phyloP scores from a whole-genome alignment of 495 filamentous ascomycete genomes.

The Aspergillus carlsbadensis region DNA sequence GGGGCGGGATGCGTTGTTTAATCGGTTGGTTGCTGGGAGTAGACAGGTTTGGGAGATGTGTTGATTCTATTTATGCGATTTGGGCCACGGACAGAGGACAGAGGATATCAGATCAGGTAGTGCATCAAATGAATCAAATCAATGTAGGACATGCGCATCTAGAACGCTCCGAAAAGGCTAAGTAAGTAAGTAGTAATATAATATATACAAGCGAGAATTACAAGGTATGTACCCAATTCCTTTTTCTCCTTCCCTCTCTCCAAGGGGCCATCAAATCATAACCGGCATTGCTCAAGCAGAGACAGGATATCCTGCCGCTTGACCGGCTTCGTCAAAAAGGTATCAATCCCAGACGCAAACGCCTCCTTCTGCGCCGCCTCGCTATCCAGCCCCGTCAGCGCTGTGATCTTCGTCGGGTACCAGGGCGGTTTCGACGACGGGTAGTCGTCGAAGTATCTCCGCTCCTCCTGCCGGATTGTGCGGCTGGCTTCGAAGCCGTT shows the following conservation, averaged over 20 bases:
- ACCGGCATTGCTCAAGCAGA: conserved; percentile 3
- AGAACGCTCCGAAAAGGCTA: too few relatives aligned
- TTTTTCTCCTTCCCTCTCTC: too few relatives aligned
- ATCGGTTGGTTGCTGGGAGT: conserved; percentile 75
- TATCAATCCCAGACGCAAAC: conserved; percentile 35
- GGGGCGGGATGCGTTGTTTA: conserved; percentile 78
- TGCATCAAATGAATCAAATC: too few relatives aligned
- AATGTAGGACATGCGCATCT: too few relatives aligned
- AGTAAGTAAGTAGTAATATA: too few relatives aligned
- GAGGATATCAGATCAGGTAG: too few relatives aligned
- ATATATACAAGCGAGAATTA: too few relatives aligned
- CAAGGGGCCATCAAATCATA: too few relatives aligned
- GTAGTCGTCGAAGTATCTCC: conserved; percentile 34
- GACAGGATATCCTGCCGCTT: conserved; percentile 24
- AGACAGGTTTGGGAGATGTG: conserved; percentile 85
- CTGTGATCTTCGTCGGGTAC: conserved; percentile 26
- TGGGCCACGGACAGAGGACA: too few relatives aligned
- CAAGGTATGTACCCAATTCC: too few relatives aligned
- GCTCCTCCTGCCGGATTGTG: conserved; percentile 63
- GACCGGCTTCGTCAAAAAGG: conserved; percentile 41
- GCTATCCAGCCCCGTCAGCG: conserved; percentile 37
- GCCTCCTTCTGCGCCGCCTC: conserved; percentile 30
- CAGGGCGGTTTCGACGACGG: not conserved
- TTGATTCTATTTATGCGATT: conserved; percentile 37
- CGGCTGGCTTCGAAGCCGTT: conserved; percentile 79